Evolutionary conservation across 129 eudicot species (phyloP).

Genomic region (Chrysanthemum seticuspe): DNA sequence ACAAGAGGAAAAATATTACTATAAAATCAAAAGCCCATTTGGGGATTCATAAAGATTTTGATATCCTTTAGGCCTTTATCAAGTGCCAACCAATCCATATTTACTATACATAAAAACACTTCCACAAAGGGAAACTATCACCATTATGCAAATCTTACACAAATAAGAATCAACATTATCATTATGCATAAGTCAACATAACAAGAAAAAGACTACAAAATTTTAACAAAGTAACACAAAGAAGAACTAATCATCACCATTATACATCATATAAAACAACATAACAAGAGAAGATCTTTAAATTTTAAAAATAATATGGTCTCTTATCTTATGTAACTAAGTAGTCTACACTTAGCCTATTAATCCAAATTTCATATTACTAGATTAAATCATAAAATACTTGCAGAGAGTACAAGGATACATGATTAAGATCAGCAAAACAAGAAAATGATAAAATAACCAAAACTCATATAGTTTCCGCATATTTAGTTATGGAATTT

Average conservation of each 20-base stretch:
- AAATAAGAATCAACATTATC: neutral
- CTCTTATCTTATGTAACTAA: neutral
- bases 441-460: slow-evolving; percentile 2
- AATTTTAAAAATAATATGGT: neutral
- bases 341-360: neutral
- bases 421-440: neutral
- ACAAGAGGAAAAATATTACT: neutral
- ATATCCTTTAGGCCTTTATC: neutral
- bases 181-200: no score
- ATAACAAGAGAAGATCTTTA: slow-evolving; percentile 12
- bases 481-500: slow-evolving; percentile 4
- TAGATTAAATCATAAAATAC: neutral
- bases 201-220: neutral
- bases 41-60: neutral
- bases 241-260: slow-evolving; percentile 12
- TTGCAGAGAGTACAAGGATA: slow-evolving; percentile 12
- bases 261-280: neutral
- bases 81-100: slow-evolving; percentile 16
- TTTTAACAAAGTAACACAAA: neutral
- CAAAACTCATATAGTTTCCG: slow-evolving; percentile 5
- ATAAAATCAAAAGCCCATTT: slow-evolving; percentile 4
- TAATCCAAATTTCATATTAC: neutral
- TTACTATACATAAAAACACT: slow-evolving; percentile 4
- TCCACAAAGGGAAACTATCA: neutral
- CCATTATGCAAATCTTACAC: no score